Base-by-base conservation (phyloP, 164 flowering plant species). In the Nymphaea colorata region DNA sequence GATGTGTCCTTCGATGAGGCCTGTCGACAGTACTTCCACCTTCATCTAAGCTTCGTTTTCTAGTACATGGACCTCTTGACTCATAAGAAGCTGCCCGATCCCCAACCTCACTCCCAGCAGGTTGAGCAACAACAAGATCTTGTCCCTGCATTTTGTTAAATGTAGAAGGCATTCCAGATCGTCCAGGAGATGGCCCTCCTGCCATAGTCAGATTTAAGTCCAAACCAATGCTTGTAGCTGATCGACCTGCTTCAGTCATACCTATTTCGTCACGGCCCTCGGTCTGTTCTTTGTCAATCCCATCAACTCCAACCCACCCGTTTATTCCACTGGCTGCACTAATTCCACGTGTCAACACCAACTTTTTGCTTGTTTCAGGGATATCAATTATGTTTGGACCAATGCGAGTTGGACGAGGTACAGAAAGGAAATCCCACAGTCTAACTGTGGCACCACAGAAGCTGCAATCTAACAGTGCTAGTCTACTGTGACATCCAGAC, bases 81-180 rank as follows among this genome's bases (percentile, higher is more conserved):
- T 95, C 99, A 82, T 82, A 91, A 59, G 99, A 95, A 68, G 98
- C 87, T 64, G 98, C 99, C 77, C 91, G 96, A 76, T 86, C 98
- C 76, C 99, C 99, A 76, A 89, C 91, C 77, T 94, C 99, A 82
- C 99, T 95, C 43, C 93, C 83, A 41, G 98, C 66, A 69, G 98
- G 98, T 66, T 91, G 97, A 66, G 97, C 92, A 68, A 86, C 84
- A 70, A 83, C 78, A 71, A 87, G 73, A 79, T 91, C 95, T 75
- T 82, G 84, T 66, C 93, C 93, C 72, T 74, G 78, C 10, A 66
- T 4, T 64, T 66, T 72, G 69, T 77, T 85, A 67, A 83, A 72
- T 66, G 66, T 63, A n/a, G 71, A 72, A 10, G 79, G 71, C 64
- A 73, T 81, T 36, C 73, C 81, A 62, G 74, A 63, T 66, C 73